Percentiles rank a stretch among this genome's conserved stretches.
phyloP scores from a whole-genome alignment of 1,284 basidiomycete genomes.

The Cystobasidium slooffiae region DNA sequence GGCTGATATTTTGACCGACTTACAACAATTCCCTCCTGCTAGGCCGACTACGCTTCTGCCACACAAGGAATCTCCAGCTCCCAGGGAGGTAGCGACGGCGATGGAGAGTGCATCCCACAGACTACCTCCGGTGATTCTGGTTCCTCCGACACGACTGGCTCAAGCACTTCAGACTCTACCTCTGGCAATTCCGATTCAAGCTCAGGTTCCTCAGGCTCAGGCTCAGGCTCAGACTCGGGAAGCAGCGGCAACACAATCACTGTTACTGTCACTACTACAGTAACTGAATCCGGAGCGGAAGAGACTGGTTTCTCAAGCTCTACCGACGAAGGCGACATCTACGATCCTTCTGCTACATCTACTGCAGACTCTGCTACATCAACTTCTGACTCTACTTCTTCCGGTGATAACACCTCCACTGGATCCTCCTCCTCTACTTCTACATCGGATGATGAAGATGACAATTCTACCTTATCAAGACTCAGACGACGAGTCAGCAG shows the following conservation, averaged over 20 bases:
- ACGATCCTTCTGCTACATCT: conserved; percentile 8
- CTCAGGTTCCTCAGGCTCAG: background rate
- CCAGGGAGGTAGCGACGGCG: background rate
- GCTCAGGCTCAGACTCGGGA: background rate
- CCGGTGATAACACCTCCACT: background rate
- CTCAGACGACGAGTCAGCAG: conserved; percentile 11
- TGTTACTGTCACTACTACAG: conserved; percentile 1
- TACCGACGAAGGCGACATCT: background rate
- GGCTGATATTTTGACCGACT: background rate
- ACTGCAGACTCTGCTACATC: background rate
- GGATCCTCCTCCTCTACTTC: background rate
- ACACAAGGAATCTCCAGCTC: background rate
- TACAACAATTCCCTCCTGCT: background rate
- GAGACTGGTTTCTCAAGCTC: conserved; percentile 1
- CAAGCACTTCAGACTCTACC: background rate
- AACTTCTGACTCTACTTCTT: conserved; percentile 6
- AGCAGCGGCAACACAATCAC: conserved; percentile 3
- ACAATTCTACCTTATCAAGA: background rate
- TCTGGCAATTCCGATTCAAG: background rate
- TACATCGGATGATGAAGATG: background rate
- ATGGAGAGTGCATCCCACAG: background rate
- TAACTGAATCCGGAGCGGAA: background rate
- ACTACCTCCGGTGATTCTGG: background rate
- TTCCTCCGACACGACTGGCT: background rate
- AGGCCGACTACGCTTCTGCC: background rate